Evolutionary conservation across 768 basidiomycete genomes (phyloP).

Genomic region (Tricholoma matsutake): DNA sequence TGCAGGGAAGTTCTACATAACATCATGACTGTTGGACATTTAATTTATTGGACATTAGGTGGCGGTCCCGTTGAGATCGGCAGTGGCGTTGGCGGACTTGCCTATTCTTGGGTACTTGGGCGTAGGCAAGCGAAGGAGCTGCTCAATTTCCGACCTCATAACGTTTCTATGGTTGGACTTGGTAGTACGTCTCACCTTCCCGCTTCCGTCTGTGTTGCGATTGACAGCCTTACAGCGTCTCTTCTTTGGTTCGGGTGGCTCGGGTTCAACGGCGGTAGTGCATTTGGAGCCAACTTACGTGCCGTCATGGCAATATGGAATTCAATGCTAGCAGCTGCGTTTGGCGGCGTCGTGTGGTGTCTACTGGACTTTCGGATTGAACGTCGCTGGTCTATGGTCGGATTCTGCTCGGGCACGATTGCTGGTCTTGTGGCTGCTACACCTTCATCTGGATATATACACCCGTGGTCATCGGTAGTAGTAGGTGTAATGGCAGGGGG

Average conservation of each 20-base stretch:
- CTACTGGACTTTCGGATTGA: slow-evolving; percentile 76
- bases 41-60: slow-evolving; percentile 35
- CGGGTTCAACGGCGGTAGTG: slow-evolving; percentile 90
- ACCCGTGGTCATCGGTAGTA: slow-evolving; percentile 73
- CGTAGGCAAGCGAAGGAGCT: slow-evolving; percentile 70
- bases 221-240: slow-evolving; percentile 39
- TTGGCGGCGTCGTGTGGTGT: slow-evolving; percentile 83
- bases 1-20: slow-evolving; percentile 50
- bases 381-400: slow-evolving; percentile 84
- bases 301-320: slow-evolving; percentile 86
- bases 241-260: slow-evolving; percentile 88
- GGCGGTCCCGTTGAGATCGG: slow-evolving; percentile 89
- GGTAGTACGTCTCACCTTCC: slow-evolving; percentile 46
- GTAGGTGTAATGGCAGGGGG: slow-evolving; percentile 72
- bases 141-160: slow-evolving; percentile 83
- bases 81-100: slow-evolving; percentile 80
- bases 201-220: not conserved
- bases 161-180: slow-evolving; percentile 77
- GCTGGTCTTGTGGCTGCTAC: slow-evolving; percentile 88
- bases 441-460: slow-evolving; percentile 80
- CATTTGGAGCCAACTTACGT: slow-evolving; percentile 84
- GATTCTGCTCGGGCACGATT: slow-evolving; percentile 91
- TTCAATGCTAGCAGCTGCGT: slow-evolving; percentile 81
- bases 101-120: slow-evolving; percentile 85
- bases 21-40: not conserved